These are phyloP conservation scores for Aureobasidium vineae DNA, from an alignment of 2,329 filamentous ascomycete genomes.

Conservation along the genomic window DNA sequence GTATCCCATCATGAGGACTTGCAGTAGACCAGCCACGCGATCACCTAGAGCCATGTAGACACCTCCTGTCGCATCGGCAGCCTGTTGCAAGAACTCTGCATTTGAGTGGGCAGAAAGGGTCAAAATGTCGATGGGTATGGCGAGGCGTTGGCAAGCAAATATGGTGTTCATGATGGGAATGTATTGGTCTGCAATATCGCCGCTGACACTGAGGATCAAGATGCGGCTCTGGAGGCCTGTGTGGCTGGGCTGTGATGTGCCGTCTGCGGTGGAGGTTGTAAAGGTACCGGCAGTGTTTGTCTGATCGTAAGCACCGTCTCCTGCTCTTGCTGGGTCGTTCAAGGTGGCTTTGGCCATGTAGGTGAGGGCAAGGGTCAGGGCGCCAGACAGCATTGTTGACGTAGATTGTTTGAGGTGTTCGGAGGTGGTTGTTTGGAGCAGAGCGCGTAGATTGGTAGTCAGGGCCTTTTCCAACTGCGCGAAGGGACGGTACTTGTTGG, in stretches of 20 bases:
- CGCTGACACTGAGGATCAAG: conserved; percentile 84
- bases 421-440: conserved; percentile 67
- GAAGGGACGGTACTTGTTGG: conserved; percentile 94
- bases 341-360: conserved; percentile 80
- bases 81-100: conserved; percentile 92
- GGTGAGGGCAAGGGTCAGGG: conserved; percentile 81
- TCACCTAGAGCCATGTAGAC: conserved; percentile 60
- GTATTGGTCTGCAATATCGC: conserved; percentile 83
- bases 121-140: conserved; percentile 88
- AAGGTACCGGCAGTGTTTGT: conserved; percentile 57
- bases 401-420: conserved; percentile 64
- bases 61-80: conserved; percentile 69
- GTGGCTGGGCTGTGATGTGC: conserved; percentile 38
- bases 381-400: conserved; percentile 86
- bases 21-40: conserved; percentile 62
- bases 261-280: conserved; percentile 52
- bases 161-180: conserved; percentile 99
- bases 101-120: conserved; percentile 69
- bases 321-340: conserved; percentile 33
- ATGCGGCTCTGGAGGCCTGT: conserved; percentile 72
- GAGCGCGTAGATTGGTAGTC: conserved; percentile 66
- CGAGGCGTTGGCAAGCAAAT: conserved; percentile 85
- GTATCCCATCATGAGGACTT: conserved; percentile 94
- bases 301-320: conserved; percentile 40
- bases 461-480: conserved; percentile 81